Evolutionary conservation across 805 yeast species (phyloP), one percentile per base, ranked within the genome.

Genomic region (Wickerhamiella dianesei): DNA sequence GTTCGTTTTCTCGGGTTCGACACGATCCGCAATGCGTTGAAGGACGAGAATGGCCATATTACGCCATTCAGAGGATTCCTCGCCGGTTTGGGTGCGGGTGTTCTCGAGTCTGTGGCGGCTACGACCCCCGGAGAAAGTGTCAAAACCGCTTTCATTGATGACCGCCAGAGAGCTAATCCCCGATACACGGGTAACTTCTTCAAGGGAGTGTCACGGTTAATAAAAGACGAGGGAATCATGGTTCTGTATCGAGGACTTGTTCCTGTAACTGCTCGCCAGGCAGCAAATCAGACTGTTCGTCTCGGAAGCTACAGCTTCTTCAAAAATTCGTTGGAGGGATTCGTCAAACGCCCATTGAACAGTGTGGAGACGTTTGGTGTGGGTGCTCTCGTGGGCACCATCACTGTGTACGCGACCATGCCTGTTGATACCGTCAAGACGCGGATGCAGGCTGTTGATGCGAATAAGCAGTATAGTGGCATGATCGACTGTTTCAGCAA

Each of bases 71-170:
- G 95, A 58, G 97, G 97, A 54, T 94, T 88, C 4, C 50, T 89
- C 29, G 98, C 98, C 1, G 98, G 98, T n/a, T 69, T 92, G 40
- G 96, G 97, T 43, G 98, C 98, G 2, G 98, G 98, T 35, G 74
- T 88, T 41, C 65, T 89, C 50, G 98, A 89, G 62, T 81, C 94
- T 48, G 81, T 87, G 21, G 71, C 88, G 41, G 97, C 97, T 0
- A 95, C 92, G 43, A 89, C 98, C 0, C 98, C 98, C 2, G 87
- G 88, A 47, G 98, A 89, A 64, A 94, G 96, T 35, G 85, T 89
- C 65, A 89, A 89, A 62, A 89, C 97, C 0, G 96, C 94, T 0
- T 72, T 88, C 65, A 92, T 89, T 55, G 98, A 89, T 66, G 98
- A 89, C 62, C 85, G 80, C 54, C 94, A 82, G 64, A 59, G 81